Evolutionary conservation across 2,329 filamentous ascomycete genomes (phyloP).

Genomic region (Ophiosphaerella narmari): DNA sequence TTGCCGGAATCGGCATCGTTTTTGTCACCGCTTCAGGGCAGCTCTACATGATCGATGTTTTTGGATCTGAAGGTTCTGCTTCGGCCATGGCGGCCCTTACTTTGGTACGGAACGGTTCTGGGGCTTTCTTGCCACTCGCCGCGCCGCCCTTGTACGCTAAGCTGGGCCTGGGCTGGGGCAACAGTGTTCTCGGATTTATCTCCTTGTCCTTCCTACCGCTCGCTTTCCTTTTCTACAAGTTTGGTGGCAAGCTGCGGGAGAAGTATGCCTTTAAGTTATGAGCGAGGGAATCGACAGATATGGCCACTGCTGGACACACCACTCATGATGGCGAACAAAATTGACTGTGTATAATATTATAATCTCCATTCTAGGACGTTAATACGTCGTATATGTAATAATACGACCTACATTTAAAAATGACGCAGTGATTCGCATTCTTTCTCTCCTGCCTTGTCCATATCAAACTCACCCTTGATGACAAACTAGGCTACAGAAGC

Average conservation of each 20-base stretch:
- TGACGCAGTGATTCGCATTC: too few species aligned
- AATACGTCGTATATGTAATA: too few species aligned
- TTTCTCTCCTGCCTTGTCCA: too few species aligned
- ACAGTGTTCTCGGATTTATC: constrained; percentile 6
- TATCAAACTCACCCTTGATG: too few species aligned
- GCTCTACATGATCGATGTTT: constrained; percentile 7
- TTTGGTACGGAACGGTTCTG: constrained; percentile 1
- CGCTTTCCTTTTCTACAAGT: constrained; percentile 3
- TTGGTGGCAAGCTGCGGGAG: background rate
- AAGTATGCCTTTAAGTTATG: too few species aligned
- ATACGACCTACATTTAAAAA: too few species aligned
- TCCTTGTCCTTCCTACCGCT: constrained; percentile 1
- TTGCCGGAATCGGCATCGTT: constrained; percentile 57
- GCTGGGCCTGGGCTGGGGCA: constrained; percentile 7
- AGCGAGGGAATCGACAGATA: too few species aligned
- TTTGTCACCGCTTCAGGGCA: constrained; percentile 52
- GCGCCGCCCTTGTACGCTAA: constrained; percentile 4
- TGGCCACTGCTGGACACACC: too few species aligned
- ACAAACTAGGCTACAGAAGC: too few species aligned
- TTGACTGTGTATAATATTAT: too few species aligned
- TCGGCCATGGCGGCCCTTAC: constrained; percentile 3
- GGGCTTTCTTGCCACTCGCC: constrained; percentile 5
- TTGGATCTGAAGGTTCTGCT: constrained; percentile 3
- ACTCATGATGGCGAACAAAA: too few species aligned
- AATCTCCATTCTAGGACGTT: too few species aligned